These are phyloP conservation scores for Babesia sp. DNA, from an alignment of 169 alveolate species.

Conservation along the genomic window DNA sequence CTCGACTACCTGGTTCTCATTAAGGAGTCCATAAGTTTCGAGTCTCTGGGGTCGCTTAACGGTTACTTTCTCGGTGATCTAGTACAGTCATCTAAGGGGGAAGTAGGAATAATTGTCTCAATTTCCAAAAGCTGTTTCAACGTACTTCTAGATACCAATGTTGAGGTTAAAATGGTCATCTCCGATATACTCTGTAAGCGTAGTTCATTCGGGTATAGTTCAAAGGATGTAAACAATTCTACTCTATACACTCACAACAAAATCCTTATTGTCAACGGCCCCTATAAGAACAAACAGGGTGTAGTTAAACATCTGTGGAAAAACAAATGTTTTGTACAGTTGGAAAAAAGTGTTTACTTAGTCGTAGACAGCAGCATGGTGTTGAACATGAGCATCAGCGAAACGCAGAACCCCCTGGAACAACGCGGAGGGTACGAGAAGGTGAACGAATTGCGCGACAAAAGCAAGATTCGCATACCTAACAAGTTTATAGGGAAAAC, in stretches of 20 bases:
- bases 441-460: background rate
- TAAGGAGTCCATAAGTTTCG: constrained; percentile 64
- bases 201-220: constrained; percentile 69
- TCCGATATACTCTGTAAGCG: constrained; percentile 73
- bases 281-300: constrained; percentile 68
- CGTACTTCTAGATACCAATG: constrained; percentile 64
- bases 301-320: constrained; percentile 74
- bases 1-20: constrained; percentile 67
- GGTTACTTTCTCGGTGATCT: constrained; percentile 82
- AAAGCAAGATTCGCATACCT: constrained; percentile 15
- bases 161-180: constrained; percentile 49
- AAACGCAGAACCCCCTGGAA: constrained; percentile 15
- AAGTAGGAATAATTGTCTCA: constrained; percentile 79
- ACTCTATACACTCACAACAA: constrained; percentile 63
- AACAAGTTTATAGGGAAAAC: constrained; percentile 75
- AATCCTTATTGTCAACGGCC: constrained; percentile 69
- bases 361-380: constrained; percentile 30
- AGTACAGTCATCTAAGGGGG: constrained; percentile 78
- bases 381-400: constrained; percentile 30
- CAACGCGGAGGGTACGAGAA: constrained; percentile 13
- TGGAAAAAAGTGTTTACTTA: constrained; percentile 54
- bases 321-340: constrained; percentile 64
- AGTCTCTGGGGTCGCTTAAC: constrained; percentile 68
- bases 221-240: constrained; percentile 71
- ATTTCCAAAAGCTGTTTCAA: constrained; percentile 74